Percentiles rank a stretch among this genome's conserved stretches.
Conservation (phyloP, 306 rosid species). For the Cyamopsis tetragonoloba region DNA sequence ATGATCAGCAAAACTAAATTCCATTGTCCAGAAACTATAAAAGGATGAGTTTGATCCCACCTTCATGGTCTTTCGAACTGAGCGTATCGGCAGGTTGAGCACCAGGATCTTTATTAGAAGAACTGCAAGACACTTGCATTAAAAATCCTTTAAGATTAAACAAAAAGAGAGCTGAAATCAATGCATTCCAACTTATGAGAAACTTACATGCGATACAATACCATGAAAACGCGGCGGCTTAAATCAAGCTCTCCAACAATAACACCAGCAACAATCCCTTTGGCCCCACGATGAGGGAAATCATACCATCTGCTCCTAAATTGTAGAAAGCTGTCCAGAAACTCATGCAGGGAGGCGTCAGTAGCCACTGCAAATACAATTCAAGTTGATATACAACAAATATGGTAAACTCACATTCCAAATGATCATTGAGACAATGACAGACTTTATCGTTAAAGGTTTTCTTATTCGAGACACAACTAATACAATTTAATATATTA, state of each 20-base stretch:
- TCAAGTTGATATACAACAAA: not conserved
- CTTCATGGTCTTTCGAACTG: slow-evolving; percentile 74
- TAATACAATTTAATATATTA: no score
- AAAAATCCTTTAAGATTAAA: not conserved
- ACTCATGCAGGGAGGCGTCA: slow-evolving; percentile 78
- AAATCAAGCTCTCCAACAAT: slow-evolving; percentile 85
- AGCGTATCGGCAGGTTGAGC: slow-evolving; percentile 71
- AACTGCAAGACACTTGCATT: slow-evolving; percentile 44
- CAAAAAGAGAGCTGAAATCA: not conserved
- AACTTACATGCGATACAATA: slow-evolving; percentile 92
- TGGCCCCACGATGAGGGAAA: slow-evolving; percentile 74
- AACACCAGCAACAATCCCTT: slow-evolving; percentile 82
- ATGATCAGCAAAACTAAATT: not conserved
- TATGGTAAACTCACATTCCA: not conserved
- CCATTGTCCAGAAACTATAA: slow-evolving; percentile 13
- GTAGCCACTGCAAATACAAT: slow-evolving; percentile 60
- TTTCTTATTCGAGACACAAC: not conserved
- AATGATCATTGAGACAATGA: not conserved
- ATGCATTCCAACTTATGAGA: slow-evolving; percentile 10
- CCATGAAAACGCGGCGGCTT: slow-evolving; percentile 86
- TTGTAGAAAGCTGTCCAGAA: slow-evolving; percentile 81
- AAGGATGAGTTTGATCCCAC: slow-evolving; percentile 44
- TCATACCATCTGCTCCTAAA: slow-evolving; percentile 97
- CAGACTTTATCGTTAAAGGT: not conserved
- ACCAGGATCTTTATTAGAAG: slow-evolving; percentile 88